Evolutionary conservation across 768 basidiomycete genomes (phyloP).

Genomic region (Gymnopilus dilepis): DNA sequence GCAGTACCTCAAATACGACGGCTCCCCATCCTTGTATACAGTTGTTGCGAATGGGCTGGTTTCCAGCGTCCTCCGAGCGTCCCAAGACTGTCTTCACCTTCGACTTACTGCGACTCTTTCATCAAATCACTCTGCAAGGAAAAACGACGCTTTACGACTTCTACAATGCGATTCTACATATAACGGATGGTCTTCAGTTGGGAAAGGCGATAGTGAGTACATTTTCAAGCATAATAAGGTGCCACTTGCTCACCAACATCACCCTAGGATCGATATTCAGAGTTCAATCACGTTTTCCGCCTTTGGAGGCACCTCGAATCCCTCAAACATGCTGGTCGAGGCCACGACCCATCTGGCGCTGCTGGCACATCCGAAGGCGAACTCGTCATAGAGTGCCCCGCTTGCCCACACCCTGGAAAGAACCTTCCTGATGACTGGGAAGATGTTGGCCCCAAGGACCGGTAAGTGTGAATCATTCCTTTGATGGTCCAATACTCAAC

Average conservation of each 20-base stretch:
- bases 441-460: neutral
- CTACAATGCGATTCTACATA: slow-evolving; percentile 10
- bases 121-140: slow-evolving; percentile 9
- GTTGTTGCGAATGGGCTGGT: slow-evolving; percentile 8
- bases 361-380: slow-evolving; percentile 10
- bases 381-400: slow-evolving; percentile 20
- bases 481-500: neutral
- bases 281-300: slow-evolving; percentile 13
- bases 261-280: slow-evolving; percentile 15
- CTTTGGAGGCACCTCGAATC: slow-evolving; percentile 18
- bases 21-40: too few species aligned
- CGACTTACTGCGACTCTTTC: slow-evolving; percentile 9
- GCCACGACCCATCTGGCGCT: slow-evolving; percentile 15
- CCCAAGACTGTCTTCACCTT: slow-evolving; percentile 19
- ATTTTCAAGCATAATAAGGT: neutral
- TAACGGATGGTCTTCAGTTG: neutral
- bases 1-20: neutral
- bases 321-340: slow-evolving; percentile 22
- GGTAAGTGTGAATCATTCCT: neutral
- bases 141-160: slow-evolving; percentile 16
- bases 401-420: slow-evolving; percentile 22
- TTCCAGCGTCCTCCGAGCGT: neutral
- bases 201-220: too few species aligned
- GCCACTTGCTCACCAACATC: neutral
- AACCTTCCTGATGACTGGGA: slow-evolving; percentile 23